Evolutionary conservation across 1,284 basidiomycete species (phyloP).

Genomic region (Neolentinus lepideus): DNA sequence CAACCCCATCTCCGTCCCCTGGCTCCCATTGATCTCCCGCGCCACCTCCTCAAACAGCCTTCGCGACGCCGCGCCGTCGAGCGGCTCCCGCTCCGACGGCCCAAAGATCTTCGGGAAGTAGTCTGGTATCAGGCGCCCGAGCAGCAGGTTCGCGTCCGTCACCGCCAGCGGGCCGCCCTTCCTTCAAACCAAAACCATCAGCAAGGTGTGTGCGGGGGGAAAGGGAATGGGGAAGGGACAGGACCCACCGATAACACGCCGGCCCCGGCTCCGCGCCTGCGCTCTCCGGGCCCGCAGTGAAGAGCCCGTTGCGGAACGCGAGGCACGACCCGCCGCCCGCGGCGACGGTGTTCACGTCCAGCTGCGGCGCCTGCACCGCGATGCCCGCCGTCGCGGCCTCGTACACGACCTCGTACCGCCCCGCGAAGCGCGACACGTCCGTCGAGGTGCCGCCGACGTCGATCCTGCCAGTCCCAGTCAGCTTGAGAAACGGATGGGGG

Average conservation of each 20-base stretch:
- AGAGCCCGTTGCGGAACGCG: slow-evolving; percentile 75
- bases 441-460: slow-evolving; percentile 88
- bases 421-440: slow-evolving; percentile 85
- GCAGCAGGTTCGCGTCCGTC: slow-evolving; percentile 81
- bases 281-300: slow-evolving; percentile 78
- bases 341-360: slow-evolving; percentile 85
- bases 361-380: slow-evolving; percentile 82
- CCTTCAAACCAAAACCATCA: slow-evolving; percentile 26
- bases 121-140: slow-evolving; percentile 78
- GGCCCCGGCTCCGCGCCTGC: slow-evolving; percentile 85
- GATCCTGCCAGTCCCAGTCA: slow-evolving; percentile 43
- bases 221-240: not conserved
- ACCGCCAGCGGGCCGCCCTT: slow-evolving; percentile 83
- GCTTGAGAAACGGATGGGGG: not conserved
- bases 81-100: slow-evolving; percentile 73
- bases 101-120: slow-evolving; percentile 90
- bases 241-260: slow-evolving; percentile 63
- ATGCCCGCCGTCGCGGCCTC: slow-evolving; percentile 91
- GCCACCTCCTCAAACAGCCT: slow-evolving; percentile 60
- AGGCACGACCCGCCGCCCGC: slow-evolving; percentile 85
- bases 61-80: slow-evolving; percentile 67
- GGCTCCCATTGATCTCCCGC: slow-evolving; percentile 59
- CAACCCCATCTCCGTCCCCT: slow-evolving; percentile 50
- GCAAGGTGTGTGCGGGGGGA: not conserved
- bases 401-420: slow-evolving; percentile 82